Conservation (phyloP, 805 yeast genomes). For the Ogataea ramenticola region DNA sequence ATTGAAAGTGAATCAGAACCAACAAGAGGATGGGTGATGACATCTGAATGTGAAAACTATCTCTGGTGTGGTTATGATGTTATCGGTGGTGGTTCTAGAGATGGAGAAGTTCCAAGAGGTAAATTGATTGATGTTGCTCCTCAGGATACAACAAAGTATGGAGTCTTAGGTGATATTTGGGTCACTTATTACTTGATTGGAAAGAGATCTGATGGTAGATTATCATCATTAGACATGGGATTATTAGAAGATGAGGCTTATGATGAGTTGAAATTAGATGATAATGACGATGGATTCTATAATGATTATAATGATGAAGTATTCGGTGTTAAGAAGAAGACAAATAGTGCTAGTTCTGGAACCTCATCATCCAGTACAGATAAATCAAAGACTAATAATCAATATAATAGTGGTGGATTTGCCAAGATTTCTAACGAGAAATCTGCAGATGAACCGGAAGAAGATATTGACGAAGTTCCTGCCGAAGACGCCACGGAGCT, state of each 20-base stretch:
- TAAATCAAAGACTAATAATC: constrained; percentile 1
- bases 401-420: constrained; percentile 16
- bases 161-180: constrained; percentile 47
- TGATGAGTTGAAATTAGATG: constrained; percentile 23
- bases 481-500: too few species aligned
- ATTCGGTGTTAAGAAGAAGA: neutral
- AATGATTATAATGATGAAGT: constrained; percentile 3
- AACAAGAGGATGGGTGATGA: constrained; percentile 47
- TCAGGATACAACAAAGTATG: constrained; percentile 25
- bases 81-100: constrained; percentile 40
- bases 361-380: too few species aligned
- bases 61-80: constrained; percentile 56
- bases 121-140: constrained; percentile 31
- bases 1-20: constrained; percentile 37
- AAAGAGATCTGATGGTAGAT: constrained; percentile 2
- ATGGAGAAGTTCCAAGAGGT: constrained; percentile 36
- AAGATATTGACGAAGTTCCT: too few species aligned
- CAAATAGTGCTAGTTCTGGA: neutral
- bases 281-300: constrained; percentile 6
- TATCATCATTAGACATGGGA: constrained; percentile 10
- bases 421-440: constrained; percentile 13
- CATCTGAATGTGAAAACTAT: constrained; percentile 46
- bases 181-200: constrained; percentile 31
- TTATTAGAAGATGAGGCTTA: constrained; percentile 24
- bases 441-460: constrained; percentile 3